Conservation (phyloP, 768 basidiomycete species). For the Paxillus rubicundulus region DNA sequence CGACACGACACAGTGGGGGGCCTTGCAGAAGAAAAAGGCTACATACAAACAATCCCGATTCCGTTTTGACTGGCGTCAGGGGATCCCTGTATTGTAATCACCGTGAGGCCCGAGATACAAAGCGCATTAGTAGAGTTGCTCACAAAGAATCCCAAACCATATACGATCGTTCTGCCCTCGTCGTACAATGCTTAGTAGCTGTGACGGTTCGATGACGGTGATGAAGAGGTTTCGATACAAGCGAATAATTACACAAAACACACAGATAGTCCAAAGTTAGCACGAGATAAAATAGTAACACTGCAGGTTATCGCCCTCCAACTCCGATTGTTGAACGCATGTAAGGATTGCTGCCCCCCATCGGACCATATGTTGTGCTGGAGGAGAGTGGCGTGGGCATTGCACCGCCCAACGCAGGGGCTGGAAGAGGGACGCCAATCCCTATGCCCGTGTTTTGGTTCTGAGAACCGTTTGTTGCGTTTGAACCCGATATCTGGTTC, state of each 20-base stretch:
- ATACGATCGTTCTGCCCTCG: too few species aligned
- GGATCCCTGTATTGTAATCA: too few species aligned
- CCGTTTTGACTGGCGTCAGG: too few species aligned
- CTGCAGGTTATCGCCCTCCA: conserved; percentile 43
- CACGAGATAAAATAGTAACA: conserved; percentile 25
- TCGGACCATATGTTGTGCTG: conserved; percentile 56
- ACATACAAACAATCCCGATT: too few species aligned
- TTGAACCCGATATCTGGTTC: conserved; percentile 53
- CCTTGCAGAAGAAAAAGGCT: too few species aligned
- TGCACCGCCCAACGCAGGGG: conserved; percentile 36
- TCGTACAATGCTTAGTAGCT: neutral
- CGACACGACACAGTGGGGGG: too few species aligned
- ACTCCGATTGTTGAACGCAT: conserved; percentile 60
- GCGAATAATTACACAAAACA: conserved; percentile 34
- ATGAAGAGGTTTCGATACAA: conserved; percentile 21
- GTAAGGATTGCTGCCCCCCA: conserved; percentile 60
- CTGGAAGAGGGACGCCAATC: conserved; percentile 42
- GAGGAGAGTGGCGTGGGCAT: conserved; percentile 45
- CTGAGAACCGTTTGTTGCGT: conserved; percentile 35
- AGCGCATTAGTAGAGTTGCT: too few species aligned
- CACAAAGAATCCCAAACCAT: too few species aligned
- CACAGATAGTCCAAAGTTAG: conserved; percentile 20
- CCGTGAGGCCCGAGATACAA: too few species aligned
- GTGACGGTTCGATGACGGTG: too few species aligned
- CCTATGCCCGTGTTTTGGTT: conserved; percentile 47